phyloP scores from a whole-genome alignment of 305 asterid species.

The Fraxinus xanthoxyloides region DNA sequence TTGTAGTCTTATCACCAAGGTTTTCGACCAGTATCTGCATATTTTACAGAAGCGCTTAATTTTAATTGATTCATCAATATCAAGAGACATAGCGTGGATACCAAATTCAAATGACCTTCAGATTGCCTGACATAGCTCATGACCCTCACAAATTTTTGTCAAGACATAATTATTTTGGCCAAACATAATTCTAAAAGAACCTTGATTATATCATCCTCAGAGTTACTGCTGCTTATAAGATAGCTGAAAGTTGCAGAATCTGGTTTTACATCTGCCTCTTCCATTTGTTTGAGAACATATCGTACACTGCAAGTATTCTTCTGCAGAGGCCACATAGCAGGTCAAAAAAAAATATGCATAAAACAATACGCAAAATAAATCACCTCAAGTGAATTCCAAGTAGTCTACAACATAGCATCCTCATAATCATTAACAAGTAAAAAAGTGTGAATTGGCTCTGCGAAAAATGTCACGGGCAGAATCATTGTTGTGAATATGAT shows the following conservation, averaged over 20 bases:
- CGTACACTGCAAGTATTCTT: constrained; percentile 53
- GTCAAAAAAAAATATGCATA: constrained; percentile 24
- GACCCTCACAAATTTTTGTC: background rate
- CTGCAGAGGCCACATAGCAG: constrained; percentile 48
- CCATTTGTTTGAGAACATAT: constrained; percentile 77
- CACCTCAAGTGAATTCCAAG: background rate
- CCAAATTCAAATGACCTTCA: background rate
- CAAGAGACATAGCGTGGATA: background rate
- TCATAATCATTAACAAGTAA: background rate
- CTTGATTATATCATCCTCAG: constrained; percentile 69
- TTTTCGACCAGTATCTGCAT: background rate
- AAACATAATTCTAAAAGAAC: constrained; percentile 33
- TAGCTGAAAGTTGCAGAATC: constrained; percentile 73
- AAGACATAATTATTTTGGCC: constrained; percentile 11
- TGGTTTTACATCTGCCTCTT: constrained; percentile 72
- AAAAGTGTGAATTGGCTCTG: background rate
- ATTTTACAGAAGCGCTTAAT: background rate
- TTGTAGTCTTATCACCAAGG: background rate
- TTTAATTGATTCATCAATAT: background rate
- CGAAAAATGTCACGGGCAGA: background rate
- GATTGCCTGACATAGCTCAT: background rate
- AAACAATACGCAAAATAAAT: constrained; percentile 28
- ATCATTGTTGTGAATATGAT: constrained; percentile 2
- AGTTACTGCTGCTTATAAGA: constrained; percentile 59
- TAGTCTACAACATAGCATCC: background rate